Evolutionary conservation across 2,329 filamentous ascomycete species (phyloP), one percentile per base, ranked within the genome.

Genomic region (Claviceps sp.): DNA sequence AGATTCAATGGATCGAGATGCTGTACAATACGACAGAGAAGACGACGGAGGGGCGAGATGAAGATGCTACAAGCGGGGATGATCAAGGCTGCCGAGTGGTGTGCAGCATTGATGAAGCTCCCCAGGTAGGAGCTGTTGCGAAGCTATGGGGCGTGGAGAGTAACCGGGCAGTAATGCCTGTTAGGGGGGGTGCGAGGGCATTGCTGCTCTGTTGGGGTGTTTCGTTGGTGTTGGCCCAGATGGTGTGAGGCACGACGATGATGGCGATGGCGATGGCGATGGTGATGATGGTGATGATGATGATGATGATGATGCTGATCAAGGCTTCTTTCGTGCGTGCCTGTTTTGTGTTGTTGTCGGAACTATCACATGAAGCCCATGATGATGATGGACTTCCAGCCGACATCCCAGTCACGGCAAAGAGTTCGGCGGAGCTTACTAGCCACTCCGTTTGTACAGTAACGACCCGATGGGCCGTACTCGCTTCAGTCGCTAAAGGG

Each of bases 1-100:
- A 83, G 59, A 71, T 84, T 17, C 75, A 80, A 65, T 83, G 78
- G 79, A 73, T 82, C 45, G 77, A 83, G 59, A 70, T 83, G 64
- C 70, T 78, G 22, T 82, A 76, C 59, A 77, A 78, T 56, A 62
- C 59, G 14, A 73, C 68, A 0, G 50, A 55, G 11, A 50, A 46
- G 1, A 19, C 42, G 26, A 42, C 16, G 19, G 16, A 4, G 5
- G 5, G 17, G 16, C 24, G 24, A n/a, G 5, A 38, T 4, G n/a
- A 34, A 37, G 45, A 47, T 19, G n/a, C 44, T 11, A 34, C 26
- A 2, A 11, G 43, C n/a, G 46, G 43, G 13, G 51, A 49, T 5
- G 49, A 46, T 8, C 51, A 56, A 16, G 34, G 44, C 6, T 67
- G 64, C 55, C 55, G 55, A 37, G 57, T 60, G 13, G 62, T 67